These are phyloP conservation scores for Trametes sanguinea DNA, from an alignment of 768 basidiomycete genomes.

Conservation along the genomic window DNA sequence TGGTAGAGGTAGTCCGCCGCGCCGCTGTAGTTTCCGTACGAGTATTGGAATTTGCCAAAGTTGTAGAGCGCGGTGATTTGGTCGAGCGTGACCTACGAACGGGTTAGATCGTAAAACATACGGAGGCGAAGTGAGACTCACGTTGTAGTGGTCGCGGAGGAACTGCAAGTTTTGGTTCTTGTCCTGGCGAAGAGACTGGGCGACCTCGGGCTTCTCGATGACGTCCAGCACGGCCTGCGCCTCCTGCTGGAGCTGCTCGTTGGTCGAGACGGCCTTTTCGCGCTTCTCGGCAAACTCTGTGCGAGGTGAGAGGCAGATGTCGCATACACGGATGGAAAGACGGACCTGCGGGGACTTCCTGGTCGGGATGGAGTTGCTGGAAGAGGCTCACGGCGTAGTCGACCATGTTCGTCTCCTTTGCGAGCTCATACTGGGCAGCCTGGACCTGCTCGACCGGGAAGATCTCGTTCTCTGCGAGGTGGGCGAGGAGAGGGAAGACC, in stretches of 20 bases:
- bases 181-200: conserved; percentile 90
- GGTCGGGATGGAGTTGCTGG: conserved; percentile 72
- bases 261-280: conserved; percentile 77
- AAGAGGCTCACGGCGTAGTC: conserved; percentile 88
- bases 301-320: not conserved
- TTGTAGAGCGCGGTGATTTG: conserved; percentile 96
- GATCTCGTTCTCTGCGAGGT: conserved; percentile 73
- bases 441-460: conserved; percentile 82
- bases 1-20: conserved; percentile 99
- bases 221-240: conserved; percentile 93
- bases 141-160: conserved; percentile 82
- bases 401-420: conserved; percentile 97
- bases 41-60: conserved; percentile 98
- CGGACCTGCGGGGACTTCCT: conserved; percentile 69
- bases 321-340: conserved; percentile 1
- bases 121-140: not conserved
- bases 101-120: not conserved
- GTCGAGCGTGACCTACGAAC: conserved; percentile 79
- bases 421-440: conserved; percentile 94
- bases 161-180: conserved; percentile 96
- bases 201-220: conserved; percentile 96
- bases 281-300: conserved; percentile 86
- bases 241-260: conserved; percentile 83
- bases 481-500: conserved; percentile 87
- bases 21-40: conserved; percentile 96